Evolutionary conservation across 495 filamentous ascomycete species (phyloP), one percentile per base, ranked within the genome.

Genomic region (Penicillium bialowiezense): DNA sequence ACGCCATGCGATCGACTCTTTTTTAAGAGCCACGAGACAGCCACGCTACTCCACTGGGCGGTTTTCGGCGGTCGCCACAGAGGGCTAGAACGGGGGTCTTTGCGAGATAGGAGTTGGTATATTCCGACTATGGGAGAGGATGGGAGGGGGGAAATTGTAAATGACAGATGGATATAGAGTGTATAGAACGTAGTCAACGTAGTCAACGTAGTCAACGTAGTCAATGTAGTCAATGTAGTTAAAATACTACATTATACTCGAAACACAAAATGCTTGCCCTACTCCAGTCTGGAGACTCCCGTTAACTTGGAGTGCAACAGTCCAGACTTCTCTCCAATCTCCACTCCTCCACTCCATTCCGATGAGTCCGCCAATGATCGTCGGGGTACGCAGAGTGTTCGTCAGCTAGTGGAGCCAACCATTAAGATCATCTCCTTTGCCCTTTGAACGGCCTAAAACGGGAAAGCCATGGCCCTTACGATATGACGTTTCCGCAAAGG

Each of bases 401-500:
- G 61, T 64, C 61, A 62, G 61, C 61, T 40, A 55, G 61, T 64
- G 60, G 60, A 36, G 20, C 36, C 40, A 1, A 37, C 60, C 58
- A 62, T 64, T 64, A 28, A 50, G 61, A 64, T 64, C 61, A 44
- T 45, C 61, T 59, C 29, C 26, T 14, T 36, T 44, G 47, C 51
- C 49, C 50, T 32, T 60, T 46, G 50, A 58, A 47, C 19, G 31
- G 19, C 48, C 39, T 24, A 33, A 51, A 35, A 51, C 39, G 50
- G 19, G 38, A 48, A n/a, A 26, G 37, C 31, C 41, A 40, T 37
- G 41, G 47, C 43, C 44, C 38, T 37, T 52, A 19, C 54, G 51
- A 55, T 62, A 64, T 64, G 61, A 64, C 61, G 61, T 64, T 64
- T 57, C 55, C 43, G 42, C 46, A 58, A 52, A 53, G 50, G 55